Evolutionary conservation across 148 eudicot genomes (phyloP).

Genomic region (Diospyros kaki): DNA sequence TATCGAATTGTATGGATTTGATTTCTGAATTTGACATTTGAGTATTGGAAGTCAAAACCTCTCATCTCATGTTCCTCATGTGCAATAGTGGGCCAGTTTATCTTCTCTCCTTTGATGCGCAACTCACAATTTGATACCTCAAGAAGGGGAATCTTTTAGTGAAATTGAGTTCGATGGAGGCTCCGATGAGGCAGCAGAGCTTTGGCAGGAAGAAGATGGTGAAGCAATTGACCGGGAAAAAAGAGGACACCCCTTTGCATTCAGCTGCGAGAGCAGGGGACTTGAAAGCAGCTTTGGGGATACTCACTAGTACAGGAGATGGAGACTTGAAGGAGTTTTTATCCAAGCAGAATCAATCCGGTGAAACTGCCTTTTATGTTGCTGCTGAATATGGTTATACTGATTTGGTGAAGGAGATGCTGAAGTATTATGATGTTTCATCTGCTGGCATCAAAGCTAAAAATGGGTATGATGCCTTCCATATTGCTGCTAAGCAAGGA

Average conservation of each 20-base stretch:
- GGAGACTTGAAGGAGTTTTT: slow-evolving; percentile 34
- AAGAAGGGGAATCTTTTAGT: neutral
- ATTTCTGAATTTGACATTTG: slow-evolving; percentile 4
- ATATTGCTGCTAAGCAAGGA: slow-evolving; percentile 54
- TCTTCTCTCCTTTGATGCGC: too few species aligned
- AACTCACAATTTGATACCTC: neutral
- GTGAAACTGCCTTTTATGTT: slow-evolving; percentile 53
- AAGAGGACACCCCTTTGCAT: slow-evolving; percentile 47
- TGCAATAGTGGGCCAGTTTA: too few species aligned
- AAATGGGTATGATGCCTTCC: slow-evolving; percentile 58
- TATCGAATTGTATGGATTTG: neutral
- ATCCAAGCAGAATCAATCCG: slow-evolving; percentile 43
- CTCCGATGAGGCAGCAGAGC: slow-evolving; percentile 32
- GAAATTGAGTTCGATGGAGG: slow-evolving; percentile 20
- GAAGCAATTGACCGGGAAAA: slow-evolving; percentile 42
- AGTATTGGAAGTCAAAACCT: neutral
- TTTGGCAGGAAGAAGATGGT: slow-evolving; percentile 32
- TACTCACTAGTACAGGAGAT: slow-evolving; percentile 24
- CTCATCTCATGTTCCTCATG: neutral
- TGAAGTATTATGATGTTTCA: slow-evolving; percentile 35
- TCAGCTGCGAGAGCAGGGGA: slow-evolving; percentile 44
- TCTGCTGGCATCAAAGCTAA: slow-evolving; percentile 44
- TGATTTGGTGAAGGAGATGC: slow-evolving; percentile 38
- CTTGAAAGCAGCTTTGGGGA: slow-evolving; percentile 27
- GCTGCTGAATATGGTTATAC: slow-evolving; percentile 46